Evolutionary conservation across 257 asterid species (phyloP), one percentile per base, ranked within the genome.

Genomic region (Nicotiana knightiana): DNA sequence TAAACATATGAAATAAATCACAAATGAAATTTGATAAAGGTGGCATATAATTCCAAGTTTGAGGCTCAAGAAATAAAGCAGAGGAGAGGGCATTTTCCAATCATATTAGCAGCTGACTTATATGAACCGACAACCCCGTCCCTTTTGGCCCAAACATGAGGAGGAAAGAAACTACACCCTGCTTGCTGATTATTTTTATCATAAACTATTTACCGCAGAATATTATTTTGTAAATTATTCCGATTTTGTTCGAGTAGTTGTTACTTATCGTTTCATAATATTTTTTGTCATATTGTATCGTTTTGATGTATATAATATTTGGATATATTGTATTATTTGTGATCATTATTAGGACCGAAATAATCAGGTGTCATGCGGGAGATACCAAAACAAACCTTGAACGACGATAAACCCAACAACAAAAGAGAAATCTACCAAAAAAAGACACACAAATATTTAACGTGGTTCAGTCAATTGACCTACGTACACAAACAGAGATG

Each of bases 101-200:
- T 92, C 88, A 91, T 92, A 90, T 90, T 90, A 81, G 43, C 84
- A 87, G 87, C 86, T 85, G 89, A 86, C 88, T 87, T 80, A 84
- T 80, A 84, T 88, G 51, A 87, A 86, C 90, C 92, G 90, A 89
- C 92, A 91, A 48, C 67, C 86, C 76, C 84, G 79, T 18, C 1
- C 33, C 67, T 58, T 59, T 76, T 81, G 16, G 84, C 62, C 66
- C 81, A 63, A 81, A 86, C 88, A 82, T 77, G 77, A 81, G 81
- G 82, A 62, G 53, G 30, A 5, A 33, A 77, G 9, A 8, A 37
- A 33, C 54, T 30, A 15, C 67, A 82, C 86, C 83, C 63, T 86
- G 90, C 46, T 39, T 6, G 46, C 9, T 39, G 46, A 39, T 39
- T 39, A 39, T 39, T 39, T 39, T 37, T 39, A 6, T 39, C 46